Evolutionary conservation across 2,329 filamentous ascomycete genomes (phyloP).

Genomic region (Penicillium digitatum): DNA sequence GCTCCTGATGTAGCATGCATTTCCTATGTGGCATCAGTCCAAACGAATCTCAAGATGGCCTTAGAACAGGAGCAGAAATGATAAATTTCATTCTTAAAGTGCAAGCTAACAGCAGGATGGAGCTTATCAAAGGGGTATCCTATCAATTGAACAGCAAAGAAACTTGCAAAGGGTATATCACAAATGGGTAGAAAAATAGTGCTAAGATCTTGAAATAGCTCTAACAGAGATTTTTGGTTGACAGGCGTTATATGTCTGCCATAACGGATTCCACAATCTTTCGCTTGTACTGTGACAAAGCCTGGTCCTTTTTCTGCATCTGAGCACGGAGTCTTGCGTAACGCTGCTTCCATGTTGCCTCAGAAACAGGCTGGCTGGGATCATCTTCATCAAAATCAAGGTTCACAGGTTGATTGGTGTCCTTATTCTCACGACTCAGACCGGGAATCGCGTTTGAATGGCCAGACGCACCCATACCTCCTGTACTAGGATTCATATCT

Average conservation of each 20-base stretch:
- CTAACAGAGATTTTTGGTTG: neutral
- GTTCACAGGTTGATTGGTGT: slow-evolving; percentile 8
- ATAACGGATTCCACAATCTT: slow-evolving; percentile 45
- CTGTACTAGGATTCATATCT: slow-evolving; percentile 12
- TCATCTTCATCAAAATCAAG: slow-evolving; percentile 30
- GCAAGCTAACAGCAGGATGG: neutral
- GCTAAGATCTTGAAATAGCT: neutral
- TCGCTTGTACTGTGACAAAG: slow-evolving; percentile 40
- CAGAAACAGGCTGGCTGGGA: slow-evolving; percentile 20
- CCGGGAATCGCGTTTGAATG: slow-evolving; percentile 1
- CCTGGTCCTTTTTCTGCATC: slow-evolving; percentile 38
- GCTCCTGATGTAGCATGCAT: neutral
- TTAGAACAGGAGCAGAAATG: neutral
- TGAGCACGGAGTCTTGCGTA: slow-evolving; percentile 38
- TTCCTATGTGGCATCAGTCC: neutral
- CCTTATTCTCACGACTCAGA: slow-evolving; percentile 12
- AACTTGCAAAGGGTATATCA: neutral
- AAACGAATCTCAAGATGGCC: neutral
- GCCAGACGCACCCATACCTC: slow-evolving; percentile 7
- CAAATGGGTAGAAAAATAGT: neutral
- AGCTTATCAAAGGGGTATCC: slow-evolving; percentile 5
- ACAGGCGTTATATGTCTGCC: slow-evolving; percentile 33
- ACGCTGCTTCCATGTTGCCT: slow-evolving; percentile 40
- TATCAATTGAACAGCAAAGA: neutral
- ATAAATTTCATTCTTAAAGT: neutral